A percentile compares a stretch with the other conserved stretches of the same genome.
These are phyloP conservation scores for Mortierella sp. DNA, from an alignment of 371 early-diverging fungal genomes.

Conservation along the genomic window DNA sequence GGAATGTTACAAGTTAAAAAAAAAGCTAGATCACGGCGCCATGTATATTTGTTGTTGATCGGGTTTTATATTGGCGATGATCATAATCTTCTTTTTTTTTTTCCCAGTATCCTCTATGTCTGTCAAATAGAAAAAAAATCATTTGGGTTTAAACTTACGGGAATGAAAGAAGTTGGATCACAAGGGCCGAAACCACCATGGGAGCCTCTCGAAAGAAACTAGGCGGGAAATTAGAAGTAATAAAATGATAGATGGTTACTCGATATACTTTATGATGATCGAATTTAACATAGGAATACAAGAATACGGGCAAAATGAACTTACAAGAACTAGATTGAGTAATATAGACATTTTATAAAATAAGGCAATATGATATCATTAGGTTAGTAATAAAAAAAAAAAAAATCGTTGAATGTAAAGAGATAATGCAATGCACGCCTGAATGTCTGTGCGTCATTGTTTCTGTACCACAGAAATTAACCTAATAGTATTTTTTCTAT, in stretches of 20 bases:
- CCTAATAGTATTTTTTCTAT: too few species aligned
- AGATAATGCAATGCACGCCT: not conserved
- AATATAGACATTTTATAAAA: too few species aligned
- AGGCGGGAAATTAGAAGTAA: not conserved
- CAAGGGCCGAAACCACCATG: slow-evolving; percentile 32
- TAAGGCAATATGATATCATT: too few species aligned
- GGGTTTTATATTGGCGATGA: too few species aligned
- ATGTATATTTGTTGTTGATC: too few species aligned
- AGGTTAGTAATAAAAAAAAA: too few species aligned
- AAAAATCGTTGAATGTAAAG: too few species aligned
- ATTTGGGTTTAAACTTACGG: slow-evolving; percentile 32
- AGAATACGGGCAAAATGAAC: not conserved
- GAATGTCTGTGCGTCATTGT: not conserved
- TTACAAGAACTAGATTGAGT: slow-evolving; percentile 40
- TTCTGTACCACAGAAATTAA: slow-evolving; percentile 9
- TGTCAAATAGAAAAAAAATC: too few species aligned
- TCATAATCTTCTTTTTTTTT: too few species aligned
- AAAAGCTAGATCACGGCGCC: not conserved
- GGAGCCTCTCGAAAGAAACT: slow-evolving; percentile 52
- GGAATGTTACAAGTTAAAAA: not conserved
- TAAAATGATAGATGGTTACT: not conserved
- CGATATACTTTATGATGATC: not conserved
- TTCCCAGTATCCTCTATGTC: too few species aligned
- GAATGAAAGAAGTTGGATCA: slow-evolving; percentile 40
- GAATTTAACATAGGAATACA: not conserved